Base-by-base conservation (phyloP, 2,329 filamentous ascomycete genomes). In the Thielaviopsis musarum region DNA sequence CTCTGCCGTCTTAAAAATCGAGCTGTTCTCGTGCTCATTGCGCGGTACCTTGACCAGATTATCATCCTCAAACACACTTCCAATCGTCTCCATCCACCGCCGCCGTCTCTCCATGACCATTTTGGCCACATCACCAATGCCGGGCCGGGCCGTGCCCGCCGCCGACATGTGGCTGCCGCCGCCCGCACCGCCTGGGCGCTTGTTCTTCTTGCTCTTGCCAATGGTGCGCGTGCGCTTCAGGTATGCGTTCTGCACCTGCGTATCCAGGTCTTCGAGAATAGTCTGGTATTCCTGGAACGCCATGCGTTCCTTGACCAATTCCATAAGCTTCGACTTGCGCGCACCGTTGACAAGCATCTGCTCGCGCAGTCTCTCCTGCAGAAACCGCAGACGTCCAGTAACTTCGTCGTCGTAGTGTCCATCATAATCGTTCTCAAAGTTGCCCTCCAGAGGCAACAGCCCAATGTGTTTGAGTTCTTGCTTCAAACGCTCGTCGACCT, bases 271-370 rank as follows among this genome's bases (percentile, higher is more conserved):
- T 69, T 98, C 93, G 56, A 94, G 85, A 66, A 98, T 98, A 59
- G 90, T 96, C 70, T 85, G 87, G 74, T 95, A 98, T 70, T 98
- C 93, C 69, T 98, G 93, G 72, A 93, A 85, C 0, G 93, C 93
- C 82, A 98, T 91, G 64, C 89, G 84, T 69, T 95, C 91, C 66
- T 90, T 87, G 7, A 93, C 88, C 28, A 96, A 78, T 45, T 96
- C 91, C 1, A 88, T 83, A 12, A 98, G 77, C 2, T 91, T 82
- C 6, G 88, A 79, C 72, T 97, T 97, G 63, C 90, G 86, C 5
- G 91, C 89, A 48, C 91, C 91, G 69, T 98, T 98, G 70, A 87
- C 75, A 59, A 95, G 82, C 69, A 87, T 87, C 68, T 93, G 85
- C 61, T 90, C 83, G 64, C 88, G 86, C 2, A 98, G 79, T 57